Base-by-base conservation (phyloP, 805 yeast species). In the Starmera dryadoides region DNA sequence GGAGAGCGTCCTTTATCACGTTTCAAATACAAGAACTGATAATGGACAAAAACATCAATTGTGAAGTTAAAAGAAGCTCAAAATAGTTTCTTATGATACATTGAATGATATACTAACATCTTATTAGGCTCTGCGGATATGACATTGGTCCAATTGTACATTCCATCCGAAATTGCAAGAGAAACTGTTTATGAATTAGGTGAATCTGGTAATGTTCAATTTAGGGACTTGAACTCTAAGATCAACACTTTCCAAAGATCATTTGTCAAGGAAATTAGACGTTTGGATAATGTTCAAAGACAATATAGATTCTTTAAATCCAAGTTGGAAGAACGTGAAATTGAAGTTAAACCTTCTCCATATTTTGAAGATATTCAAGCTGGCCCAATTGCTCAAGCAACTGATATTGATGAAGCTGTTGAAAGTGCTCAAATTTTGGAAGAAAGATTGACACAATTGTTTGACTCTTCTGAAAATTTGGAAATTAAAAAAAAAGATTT, bases 121-220 rank as follows among this genome's bases (percentile, higher is more conserved):
- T 3, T 4, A 21, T 17, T 22, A 55, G 59, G 96, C 71, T 86
- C 98, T 44, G 98, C 98, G 83, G 95, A 87, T 58, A 93, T 93
- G 98, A 78, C 95, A 38, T 74, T 94, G 54, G 85, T 91, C 37
- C 98, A 93, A 68, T 72, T 93, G 51, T 93, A 86, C 62, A 79
- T 93, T 43, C 93, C 98, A 9, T 81, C 87, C 19, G 99, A 93
- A 66, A 82, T 87, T 33, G 75, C 95, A 14, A 72, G 97, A 46
- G 95, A 87, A 44, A 77, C 88, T 38, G 83, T 89, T 20, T 79
- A 87, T 43, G 78, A 86, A 25, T 68, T 93, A 31, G 99, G 98
- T 14, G 86, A 86, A 53, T 68, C 86, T 54, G 94, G 95, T 26
- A 65, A 78, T 43, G 77, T 93, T 22, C 96, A 94, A 58, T 88